phyloP scores from a whole-genome alignment of 2,329 filamentous ascomycete species.

The Aphanoascus verrucosus region DNA sequence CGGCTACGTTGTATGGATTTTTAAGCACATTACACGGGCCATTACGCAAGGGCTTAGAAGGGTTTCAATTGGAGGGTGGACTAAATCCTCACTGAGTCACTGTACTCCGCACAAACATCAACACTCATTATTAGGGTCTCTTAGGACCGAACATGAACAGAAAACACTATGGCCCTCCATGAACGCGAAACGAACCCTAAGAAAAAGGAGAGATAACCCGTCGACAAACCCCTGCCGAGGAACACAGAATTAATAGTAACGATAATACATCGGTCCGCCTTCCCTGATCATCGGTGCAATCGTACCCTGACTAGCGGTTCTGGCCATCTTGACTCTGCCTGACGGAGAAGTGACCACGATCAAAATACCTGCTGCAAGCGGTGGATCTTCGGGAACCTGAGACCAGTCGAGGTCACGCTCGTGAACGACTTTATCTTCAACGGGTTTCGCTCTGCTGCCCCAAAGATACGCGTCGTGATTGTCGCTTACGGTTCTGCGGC shows the following conservation, averaged over 20 bases:
- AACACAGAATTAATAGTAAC: not conserved
- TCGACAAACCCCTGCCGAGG: not conserved
- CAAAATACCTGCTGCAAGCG: conserved; percentile 15
- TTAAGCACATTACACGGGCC: too few relatives aligned
- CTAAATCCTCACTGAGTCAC: too few relatives aligned
- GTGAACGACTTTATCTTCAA: not conserved
- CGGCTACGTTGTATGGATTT: too few relatives aligned
- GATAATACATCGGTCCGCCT: not conserved
- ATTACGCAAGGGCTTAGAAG: too few relatives aligned
- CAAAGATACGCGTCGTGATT: not conserved
- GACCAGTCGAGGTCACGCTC: conserved; percentile 9
- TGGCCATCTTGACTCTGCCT: conserved; percentile 14
- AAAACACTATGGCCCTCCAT: too few relatives aligned
- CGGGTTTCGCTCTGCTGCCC: not conserved
- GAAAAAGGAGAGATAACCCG: too few relatives aligned
- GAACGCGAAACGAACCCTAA: too few relatives aligned
- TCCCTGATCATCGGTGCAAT: not conserved
- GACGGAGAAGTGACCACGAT: conserved; percentile 16
- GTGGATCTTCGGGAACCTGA: conserved; percentile 6
- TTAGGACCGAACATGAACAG: too few relatives aligned
- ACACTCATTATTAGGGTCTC: too few relatives aligned
- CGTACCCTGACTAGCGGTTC: conserved; percentile 12
- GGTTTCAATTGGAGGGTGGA: too few relatives aligned
- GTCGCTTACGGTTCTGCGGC: not conserved
- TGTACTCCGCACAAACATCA: too few relatives aligned